Base-by-base conservation (phyloP, 1,284 basidiomycete genomes). In the Pseudozyma sp. region DNA sequence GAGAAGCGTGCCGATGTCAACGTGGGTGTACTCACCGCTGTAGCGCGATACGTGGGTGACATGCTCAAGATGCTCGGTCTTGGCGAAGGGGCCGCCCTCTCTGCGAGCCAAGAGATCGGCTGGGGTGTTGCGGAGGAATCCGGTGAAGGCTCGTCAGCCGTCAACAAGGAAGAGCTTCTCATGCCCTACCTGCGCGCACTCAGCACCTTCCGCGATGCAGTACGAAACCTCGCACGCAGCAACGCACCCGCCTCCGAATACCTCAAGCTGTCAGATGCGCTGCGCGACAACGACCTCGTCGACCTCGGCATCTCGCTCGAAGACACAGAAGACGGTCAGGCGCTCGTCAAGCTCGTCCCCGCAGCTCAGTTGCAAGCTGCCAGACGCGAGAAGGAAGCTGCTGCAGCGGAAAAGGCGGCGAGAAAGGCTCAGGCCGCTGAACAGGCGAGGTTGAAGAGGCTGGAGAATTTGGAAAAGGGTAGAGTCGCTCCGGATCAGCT, bases 41-140 rank as follows among this genome's bases (percentile, higher is more conserved):
- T 92, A 13, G 92, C 93, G 1, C 88, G 89, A 52, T 99, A 95
- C 93, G 88, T 93, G 2, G 92, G 93, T 1, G 85, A 90, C 70
- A 96, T 96, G 93, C 87, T 99, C 69, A 89, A 91, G 58, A 93
- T 99, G 90, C 95, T 98, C 83, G 97, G 97, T 6, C 88, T 99
- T 7, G 94, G 93, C 14, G 93, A 95, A 84, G 94, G 93, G 1
- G 33, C 42, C 35, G 53, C 57, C 1, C 58, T 65, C 5, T 47
- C 59, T 33, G 50, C 67, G 5, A 57, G 68, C 7, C 74, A 77
- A 34, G 69, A 80, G 54, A 63, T 84, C 19, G 81, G 80, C 13
- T 84, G 82, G 82, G 82, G 82, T 37, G 61, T 68, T 5, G 65
- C 56, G 6, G 62, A 76, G 30, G 75, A 54, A 1, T 57, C 68